Evolutionary conservation across 73 alveolate genomes (phyloP).

Genomic region (Paramecium sexaurelia): DNA sequence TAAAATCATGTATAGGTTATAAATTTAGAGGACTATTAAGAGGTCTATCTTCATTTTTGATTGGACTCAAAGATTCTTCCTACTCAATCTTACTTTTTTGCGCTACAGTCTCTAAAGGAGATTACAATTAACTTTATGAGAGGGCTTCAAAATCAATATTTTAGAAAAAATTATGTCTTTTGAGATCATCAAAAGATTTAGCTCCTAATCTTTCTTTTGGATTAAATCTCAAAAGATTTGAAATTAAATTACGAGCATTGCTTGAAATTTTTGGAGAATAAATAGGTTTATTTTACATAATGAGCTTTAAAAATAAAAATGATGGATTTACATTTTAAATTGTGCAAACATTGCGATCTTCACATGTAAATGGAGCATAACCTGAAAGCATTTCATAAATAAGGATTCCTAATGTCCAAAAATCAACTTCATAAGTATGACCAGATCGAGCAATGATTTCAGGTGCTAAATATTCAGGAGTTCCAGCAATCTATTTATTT

Average conservation of each 20-base stretch:
- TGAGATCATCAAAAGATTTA: neutral
- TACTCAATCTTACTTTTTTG: neutral
- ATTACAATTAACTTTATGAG: neutral
- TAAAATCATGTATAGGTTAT: neutral
- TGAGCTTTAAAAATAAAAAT: neutral
- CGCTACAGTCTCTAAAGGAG: neutral
- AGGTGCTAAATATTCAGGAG: slow-evolving; percentile 94
- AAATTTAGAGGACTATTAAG: neutral
- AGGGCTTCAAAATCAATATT: neutral
- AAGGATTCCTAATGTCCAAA: slow-evolving; percentile 78
- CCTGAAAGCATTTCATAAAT: slow-evolving; percentile 47
- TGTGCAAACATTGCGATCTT: neutral
- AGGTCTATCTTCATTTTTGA: neutral
- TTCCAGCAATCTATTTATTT: slow-evolving; percentile 79
- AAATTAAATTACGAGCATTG: slow-evolving; percentile 38
- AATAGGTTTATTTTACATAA: slow-evolving; percentile 27
- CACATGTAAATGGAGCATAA: slow-evolving; percentile 9
- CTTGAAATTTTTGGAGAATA: slow-evolving; percentile 37
- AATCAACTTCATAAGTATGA: slow-evolving; percentile 84
- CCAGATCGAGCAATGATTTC: slow-evolving; percentile 82
- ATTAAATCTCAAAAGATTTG: slow-evolving; percentile 2
- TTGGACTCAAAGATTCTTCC: neutral
- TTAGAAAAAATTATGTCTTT: neutral
- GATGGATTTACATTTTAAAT: neutral
- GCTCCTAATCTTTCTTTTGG: slow-evolving; percentile 51